Conservation (phyloP, 1,284 basidiomycete species). For the Athelia sp. region DNA sequence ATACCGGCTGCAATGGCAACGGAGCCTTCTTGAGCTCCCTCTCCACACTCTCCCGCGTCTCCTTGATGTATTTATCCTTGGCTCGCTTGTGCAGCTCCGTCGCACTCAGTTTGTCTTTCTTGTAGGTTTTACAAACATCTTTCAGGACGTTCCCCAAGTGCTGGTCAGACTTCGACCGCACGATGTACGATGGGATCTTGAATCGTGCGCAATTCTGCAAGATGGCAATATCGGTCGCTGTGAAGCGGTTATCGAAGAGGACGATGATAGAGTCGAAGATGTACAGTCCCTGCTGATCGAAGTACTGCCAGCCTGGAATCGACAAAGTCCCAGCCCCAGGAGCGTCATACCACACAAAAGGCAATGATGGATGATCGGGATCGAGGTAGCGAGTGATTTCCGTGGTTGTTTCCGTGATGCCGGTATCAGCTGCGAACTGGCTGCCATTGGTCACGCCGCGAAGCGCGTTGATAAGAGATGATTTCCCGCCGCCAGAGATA, state of each 20-base stretch:
- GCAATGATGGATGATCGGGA: conserved; percentile 16
- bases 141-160: conserved; percentile 25
- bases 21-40: no score
- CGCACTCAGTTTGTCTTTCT: no score
- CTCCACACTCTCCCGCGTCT: no score
- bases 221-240: no score
- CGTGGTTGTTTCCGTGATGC: no score
- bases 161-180: conserved; percentile 30
- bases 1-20: no score
- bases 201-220: conserved; percentile 25
- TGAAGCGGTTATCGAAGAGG: no score
- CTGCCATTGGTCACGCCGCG: conserved; percentile 22
- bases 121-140: conserved; percentile 20
- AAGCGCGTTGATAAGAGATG: conserved; percentile 29
- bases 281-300: conserved; percentile 30
- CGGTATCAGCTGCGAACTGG: conserved; percentile 21
- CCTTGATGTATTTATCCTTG: no score
- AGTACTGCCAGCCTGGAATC: conserved; percentile 30
- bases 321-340: conserved; percentile 29
- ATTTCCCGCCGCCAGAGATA: conserved; percentile 30
- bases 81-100: no score
- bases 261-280: conserved; percentile 30
- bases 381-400: conserved; percentile 26
- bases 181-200: conserved; percentile 27
- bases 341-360: conserved; percentile 30